Base-by-base conservation (phyloP, 1,284 basidiomycete genomes). In the Austroboletus olivaceoglutinosus region DNA sequence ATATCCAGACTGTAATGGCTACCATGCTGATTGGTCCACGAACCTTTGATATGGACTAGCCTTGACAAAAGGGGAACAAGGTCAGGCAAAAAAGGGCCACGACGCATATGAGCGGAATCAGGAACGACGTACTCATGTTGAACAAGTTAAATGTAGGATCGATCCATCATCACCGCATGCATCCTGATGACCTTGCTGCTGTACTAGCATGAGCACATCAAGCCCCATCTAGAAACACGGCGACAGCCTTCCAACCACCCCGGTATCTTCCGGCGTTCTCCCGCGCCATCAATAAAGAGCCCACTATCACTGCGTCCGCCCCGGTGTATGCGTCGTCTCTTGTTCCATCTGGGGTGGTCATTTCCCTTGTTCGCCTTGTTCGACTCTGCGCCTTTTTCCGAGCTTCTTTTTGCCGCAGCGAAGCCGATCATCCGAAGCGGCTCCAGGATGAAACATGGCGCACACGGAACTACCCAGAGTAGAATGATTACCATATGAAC, bases 401-500 rank as follows among this genome's bases (percentile, higher is more conserved):
- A 39, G 36, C 53, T 59, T 56, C 52, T 49, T 58, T 62, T 38
- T 9, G 48, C 59, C 63, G 57, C 64, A 46, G 51, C 43, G 47
- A 41, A 58, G 51, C 65, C 65, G 63, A 66, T 64, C 56, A 43
- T 53, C 41, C 43, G 30, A 51, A 45, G 34, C 29, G 23, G 19
- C 40, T 43, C 45, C 38, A 55, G 41, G 47, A 31, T 55, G 61
- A 63, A 65, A 60, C 53, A 48, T 40, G 41, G 53, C 58, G 43
- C 47, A 53, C 59, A 67, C 56, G 66, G 64, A 56, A 62, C 64
- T 55, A 48, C 43, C 42, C 16, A 48, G 49, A 45, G 42, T 45
- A 46, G 50, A 50, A 52, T 50, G n/a, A 43, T 54, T 57, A 36
- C 59, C 63, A 62, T 64, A 56, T 40, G 44, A 40, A 27, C 50